Evolutionary conservation across 1,284 basidiomycete species (phyloP), one percentile per base, ranked within the genome.

Genomic region (Cutaneotrichosporon curvatum): DNA sequence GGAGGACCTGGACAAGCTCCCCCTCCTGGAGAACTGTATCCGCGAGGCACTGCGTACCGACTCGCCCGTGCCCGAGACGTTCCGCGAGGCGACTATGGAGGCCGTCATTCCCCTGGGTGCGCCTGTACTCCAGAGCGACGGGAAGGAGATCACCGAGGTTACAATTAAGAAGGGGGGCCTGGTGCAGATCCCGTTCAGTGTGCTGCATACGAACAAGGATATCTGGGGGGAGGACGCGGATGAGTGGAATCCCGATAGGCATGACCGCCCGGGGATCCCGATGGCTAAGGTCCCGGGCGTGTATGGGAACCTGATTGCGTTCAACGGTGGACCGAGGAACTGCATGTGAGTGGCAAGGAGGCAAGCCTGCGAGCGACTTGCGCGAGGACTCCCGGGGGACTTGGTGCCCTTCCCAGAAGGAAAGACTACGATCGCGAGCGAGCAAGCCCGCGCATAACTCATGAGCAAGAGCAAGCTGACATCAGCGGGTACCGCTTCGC

Each of bases 401-500:
- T 30, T 30, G 40, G 40, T n/a, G 34, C 33, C 31, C 40, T 42
- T 8, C 40, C 40, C 5, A n/a, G n/a, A n/a, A n/a, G n/a, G n/a
- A n/a, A n/a, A n/a, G n/a, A n/a, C n/a, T n/a, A n/a, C n/a, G n/a
- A n/a, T n/a, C n/a, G n/a, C n/a, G n/a, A n/a, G n/a, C n/a, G n/a
- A n/a, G 21, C 31, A 6, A 12, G 22, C 31, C 40, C 40, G 19
- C 33, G 77, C 42, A 80, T 82, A 45, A n/a, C n/a, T n/a, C n/a
- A n/a, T n/a, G n/a, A n/a, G n/a, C n/a, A n/a, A n/a, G n/a, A n/a
- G n/a, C n/a, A 20, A 23, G 28, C 28, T 30, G 9, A 30, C 28
- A 79, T 81, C 63, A 83, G 85, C 56, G 82, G 83, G 9, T 84
- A 79, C 63, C 76, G 77, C 55, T 85, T 86, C 58, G 82, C 83